Percentiles rank a stretch among this genome's conserved stretches.
These are phyloP conservation scores for Parastagonospora avenae DNA, from an alignment of 2,329 filamentous ascomycete species.

Conservation along the genomic window DNA sequence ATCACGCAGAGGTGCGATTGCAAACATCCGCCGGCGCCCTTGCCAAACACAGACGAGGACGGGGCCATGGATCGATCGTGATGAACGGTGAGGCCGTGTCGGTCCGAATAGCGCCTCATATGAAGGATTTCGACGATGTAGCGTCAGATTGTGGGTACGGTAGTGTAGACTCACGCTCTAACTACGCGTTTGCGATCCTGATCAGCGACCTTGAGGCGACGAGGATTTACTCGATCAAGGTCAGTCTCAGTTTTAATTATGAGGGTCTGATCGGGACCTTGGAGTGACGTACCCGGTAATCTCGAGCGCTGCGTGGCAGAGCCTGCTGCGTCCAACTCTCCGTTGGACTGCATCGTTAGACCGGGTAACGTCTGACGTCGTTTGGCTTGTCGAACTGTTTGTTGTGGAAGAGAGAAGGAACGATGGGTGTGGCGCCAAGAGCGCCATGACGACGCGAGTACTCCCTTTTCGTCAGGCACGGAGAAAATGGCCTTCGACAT, in stretches of 20 bases:
- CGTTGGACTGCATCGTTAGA: slow-evolving; percentile 15
- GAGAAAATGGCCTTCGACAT: neutral
- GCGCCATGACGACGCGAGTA: slow-evolving; percentile 1
- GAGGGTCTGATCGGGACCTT: no score
- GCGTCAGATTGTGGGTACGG: neutral
- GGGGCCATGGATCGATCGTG: no score
- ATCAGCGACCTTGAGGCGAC: slow-evolving; percentile 29
- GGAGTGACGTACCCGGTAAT: slow-evolving; percentile 6
- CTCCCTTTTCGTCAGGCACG: neutral
- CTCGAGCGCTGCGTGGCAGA: slow-evolving; percentile 12
- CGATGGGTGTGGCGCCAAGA: neutral
- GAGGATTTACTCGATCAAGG: slow-evolving; percentile 20
- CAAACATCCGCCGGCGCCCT: no score
- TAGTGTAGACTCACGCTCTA: slow-evolving; percentile 24
- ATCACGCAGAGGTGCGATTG: neutral
- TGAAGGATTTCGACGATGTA: neutral
- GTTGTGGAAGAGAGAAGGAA: neutral
- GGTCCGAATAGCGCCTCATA: neutral
- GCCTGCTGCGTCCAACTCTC: slow-evolving; percentile 9
- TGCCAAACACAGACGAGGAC: no score
- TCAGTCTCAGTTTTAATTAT: no score
- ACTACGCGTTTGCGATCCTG: slow-evolving; percentile 28
- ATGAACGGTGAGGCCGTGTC: neutral
- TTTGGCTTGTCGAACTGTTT: neutral
- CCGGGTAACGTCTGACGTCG: slow-evolving; percentile 11